Evolutionary conservation across 306 rosid genomes (phyloP), one percentile per base, ranked within the genome.

Genomic region (Mucuna pruriens): DNA sequence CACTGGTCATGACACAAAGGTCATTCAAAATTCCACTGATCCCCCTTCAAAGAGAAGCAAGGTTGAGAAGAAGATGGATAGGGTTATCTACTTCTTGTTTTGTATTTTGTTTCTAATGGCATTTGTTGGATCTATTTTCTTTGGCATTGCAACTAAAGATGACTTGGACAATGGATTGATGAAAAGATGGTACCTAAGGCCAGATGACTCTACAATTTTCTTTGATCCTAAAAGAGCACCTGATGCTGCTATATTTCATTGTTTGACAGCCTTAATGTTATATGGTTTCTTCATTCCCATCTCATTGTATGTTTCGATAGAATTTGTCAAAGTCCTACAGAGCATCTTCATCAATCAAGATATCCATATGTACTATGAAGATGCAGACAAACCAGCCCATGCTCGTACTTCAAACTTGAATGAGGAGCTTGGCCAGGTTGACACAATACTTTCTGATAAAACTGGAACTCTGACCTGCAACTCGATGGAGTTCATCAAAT

Each of bases 361-460:
- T 88, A 89, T 91, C 74, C 69, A 87, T 69, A 90, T 95, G 99
- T 95, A 95, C 87, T 89, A 91, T 62, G 97, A 89, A 84, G 98
- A 95, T 84, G 88, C 91, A 17, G 90, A 95, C 85, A 95, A 89
- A 81, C 97, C 98, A 3, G 98, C 99, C 20, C 87, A 84, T 54
- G 98, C 99, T 36, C 92, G 92, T 46, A 95, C 99, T 75, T 95
- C 99, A 54, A 95, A 95, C 86, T 86, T 95, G 90, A 95, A 93
- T 80, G 99, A 95, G 89, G 99, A 93, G 72, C 99, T 95, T 84
- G 99, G 99, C 79, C 99, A 95, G 90, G 99, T 95, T n/a, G 90
- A 93, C 77, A 95, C 99, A 19, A 87, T 95, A 84, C 99, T 95
- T 68, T 93, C 99, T 38, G 99, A 95, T 86, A 95, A 95, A 87